Evolutionary conservation across 345 rosid species (phyloP).

Genomic region (Euclidium syriacum): DNA sequence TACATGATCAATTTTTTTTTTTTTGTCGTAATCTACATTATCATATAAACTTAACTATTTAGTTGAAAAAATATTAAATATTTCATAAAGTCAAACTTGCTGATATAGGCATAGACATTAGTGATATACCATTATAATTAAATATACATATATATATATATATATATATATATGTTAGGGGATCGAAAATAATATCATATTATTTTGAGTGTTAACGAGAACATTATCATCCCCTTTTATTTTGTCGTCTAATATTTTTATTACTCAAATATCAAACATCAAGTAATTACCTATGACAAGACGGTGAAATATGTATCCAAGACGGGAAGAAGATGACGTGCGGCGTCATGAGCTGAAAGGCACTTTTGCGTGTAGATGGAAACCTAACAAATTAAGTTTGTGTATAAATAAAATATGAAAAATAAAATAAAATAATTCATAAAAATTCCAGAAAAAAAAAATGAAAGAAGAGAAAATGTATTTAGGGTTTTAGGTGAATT

Average conservation of each 20-base stretch:
- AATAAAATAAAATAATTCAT: no score
- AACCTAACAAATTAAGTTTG: slow-evolving; percentile 6
- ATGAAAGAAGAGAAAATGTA: not conserved
- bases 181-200: not conserved
- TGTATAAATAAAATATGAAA: not conserved
- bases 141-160: not conserved
- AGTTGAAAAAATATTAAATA: not conserved
- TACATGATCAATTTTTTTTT: no score
- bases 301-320: slow-evolving; percentile 26
- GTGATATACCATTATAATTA: not conserved
- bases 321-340: slow-evolving; percentile 19
- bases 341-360: slow-evolving; percentile 24
- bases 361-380: slow-evolving; percentile 28
- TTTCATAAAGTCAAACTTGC: slow-evolving; percentile 2
- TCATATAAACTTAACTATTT: not conserved
- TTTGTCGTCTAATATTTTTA: not conserved
- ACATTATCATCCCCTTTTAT: not conserved
- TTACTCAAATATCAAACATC: slow-evolving; percentile 3
- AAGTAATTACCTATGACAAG: slow-evolving; percentile 26
- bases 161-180: not conserved
- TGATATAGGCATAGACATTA: not conserved
- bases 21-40: no score
- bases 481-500: slow-evolving; percentile 18
- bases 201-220: not conserved
- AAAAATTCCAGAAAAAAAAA: not conserved